Percentiles rank a stretch among this genome's conserved stretches.
These are phyloP conservation scores for Pseudopyrenochaeta lycopersici DNA, from an alignment of 2,329 filamentous ascomycete genomes.

Conservation along the genomic window DNA sequence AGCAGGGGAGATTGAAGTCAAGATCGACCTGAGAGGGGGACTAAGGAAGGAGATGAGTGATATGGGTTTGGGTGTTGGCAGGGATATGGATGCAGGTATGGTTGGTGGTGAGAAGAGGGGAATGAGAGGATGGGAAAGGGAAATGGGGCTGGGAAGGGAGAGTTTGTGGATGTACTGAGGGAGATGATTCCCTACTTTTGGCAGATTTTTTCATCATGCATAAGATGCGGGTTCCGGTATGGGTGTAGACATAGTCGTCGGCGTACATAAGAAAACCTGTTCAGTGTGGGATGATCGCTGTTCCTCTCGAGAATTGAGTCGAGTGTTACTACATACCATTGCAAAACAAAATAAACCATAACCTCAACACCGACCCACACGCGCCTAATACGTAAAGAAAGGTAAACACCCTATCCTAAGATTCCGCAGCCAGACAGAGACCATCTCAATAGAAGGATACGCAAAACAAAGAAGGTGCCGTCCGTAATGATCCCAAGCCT, in stretches of 20 bases:
- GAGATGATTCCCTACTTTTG: too few relatives aligned
- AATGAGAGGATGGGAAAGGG: constrained; percentile 14
- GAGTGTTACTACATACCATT: constrained; percentile 37
- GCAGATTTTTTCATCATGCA: too few relatives aligned
- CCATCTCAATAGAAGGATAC: constrained; percentile 17
- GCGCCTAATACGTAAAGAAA: constrained; percentile 33
- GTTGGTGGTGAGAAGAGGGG: background rate
- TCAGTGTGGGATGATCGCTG: background rate
- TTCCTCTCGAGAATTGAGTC: constrained; percentile 3
- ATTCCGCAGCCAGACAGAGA: constrained; percentile 16
- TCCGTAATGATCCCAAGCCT: constrained; percentile 11
- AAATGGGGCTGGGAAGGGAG: constrained; percentile 1
- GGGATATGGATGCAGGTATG: too few relatives aligned
- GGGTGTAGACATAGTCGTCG: background rate
- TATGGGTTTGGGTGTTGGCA: background rate
- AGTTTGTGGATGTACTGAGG: background rate
- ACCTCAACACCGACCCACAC: constrained; percentile 36
- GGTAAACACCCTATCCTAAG: constrained; percentile 28
- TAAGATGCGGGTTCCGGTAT: background rate
- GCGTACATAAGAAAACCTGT: background rate
- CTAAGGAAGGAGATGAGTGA: background rate
- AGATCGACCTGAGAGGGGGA: constrained; percentile 6
- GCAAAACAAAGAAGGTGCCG: constrained; percentile 27
- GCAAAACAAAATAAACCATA: constrained; percentile 27
- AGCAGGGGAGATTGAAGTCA: constrained; percentile 12